Evolutionary conservation across 1,284 basidiomycete genomes (phyloP), one percentile per base, ranked within the genome.

Genomic region (Pascua guehoae): DNA sequence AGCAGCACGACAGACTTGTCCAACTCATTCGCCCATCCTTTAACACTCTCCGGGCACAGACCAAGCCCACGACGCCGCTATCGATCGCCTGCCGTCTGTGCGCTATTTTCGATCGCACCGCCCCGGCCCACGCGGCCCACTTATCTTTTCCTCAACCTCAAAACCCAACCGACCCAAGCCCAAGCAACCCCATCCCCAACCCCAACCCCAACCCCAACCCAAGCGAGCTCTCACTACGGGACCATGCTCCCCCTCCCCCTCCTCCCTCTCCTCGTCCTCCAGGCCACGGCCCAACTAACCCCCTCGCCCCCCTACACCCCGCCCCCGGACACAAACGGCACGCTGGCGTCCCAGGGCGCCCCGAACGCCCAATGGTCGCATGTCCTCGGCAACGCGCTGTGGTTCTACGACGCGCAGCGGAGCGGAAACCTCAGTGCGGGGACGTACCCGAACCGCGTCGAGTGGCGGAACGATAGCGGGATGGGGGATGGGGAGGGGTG

Each of bases 401-500:
- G 85, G 71, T 95, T 94, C 74, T 96, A 94, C 71, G 92, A 96
- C 62, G 91, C 86, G 0, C 92, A 96, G 69, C 81, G 92, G 43
- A 89, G 88, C 57, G 91, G 92, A 12, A 81, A 80, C 47, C 81
- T 95, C 7, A 84, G 87, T 0, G 67, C 75, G 12, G 72, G 72
- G 24, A 62, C 71, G 11, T 75, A 75, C 55, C 81, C 80, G 7
- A 89, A 89, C 63, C 83, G 92, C 24, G 89, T 95, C 0, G 68
- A 81, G 14, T 96, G 93, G 93, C 81, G 93, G 51, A 95, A 96
- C 66, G 83, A 86, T 60, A 90, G 87, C 69, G 83, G 84, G 17
- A 67, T 87, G 32, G 77, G 85, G 36, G 93, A 97, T 74, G 93
- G 92, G 11, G 75, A 80, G 54, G 87, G 91, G 64, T 86, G 82